Percentiles rank a stretch among this genome's conserved stretches.
Conservation (phyloP, 2,329 filamentous ascomycete species). For the Grosmannia penicillata region DNA sequence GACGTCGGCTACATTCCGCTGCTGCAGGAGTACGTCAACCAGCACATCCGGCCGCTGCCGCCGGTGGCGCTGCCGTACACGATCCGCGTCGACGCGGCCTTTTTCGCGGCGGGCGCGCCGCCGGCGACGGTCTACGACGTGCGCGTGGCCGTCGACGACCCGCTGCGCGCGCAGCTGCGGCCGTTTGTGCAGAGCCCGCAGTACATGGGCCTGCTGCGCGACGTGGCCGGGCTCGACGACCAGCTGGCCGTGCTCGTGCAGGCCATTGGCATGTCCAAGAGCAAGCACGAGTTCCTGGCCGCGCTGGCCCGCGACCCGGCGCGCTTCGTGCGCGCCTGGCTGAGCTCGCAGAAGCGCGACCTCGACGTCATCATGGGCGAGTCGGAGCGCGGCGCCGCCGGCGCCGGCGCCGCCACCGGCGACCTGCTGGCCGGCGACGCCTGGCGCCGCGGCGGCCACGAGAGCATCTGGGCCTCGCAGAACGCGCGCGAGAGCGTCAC, state of each 20-base stretch:
- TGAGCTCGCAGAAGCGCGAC: constrained; percentile 81
- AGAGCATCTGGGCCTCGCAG: constrained; percentile 40
- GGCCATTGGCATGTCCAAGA: constrained; percentile 69
- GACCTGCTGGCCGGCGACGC: constrained; percentile 45
- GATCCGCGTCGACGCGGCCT: constrained; percentile 78
- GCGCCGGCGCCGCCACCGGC: constrained; percentile 14
- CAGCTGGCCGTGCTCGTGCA: constrained; percentile 73
- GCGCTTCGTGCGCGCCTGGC: constrained; percentile 73
- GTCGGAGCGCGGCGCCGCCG: constrained; percentile 42
- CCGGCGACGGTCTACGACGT: constrained; percentile 82
- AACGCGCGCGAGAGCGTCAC: constrained; percentile 50
- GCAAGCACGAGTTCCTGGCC: constrained; percentile 78
- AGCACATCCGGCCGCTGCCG: constrained; percentile 64
- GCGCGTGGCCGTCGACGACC: constrained; percentile 70
- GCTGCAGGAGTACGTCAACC: constrained; percentile 64
- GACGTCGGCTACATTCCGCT: constrained; percentile 76
- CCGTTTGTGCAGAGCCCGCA: constrained; percentile 53
- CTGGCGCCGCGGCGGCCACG: constrained; percentile 47
- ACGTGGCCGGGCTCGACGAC: constrained; percentile 67
- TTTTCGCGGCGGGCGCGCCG: constrained; percentile 50
- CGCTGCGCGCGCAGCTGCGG: constrained; percentile 52
- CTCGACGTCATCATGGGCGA: constrained; percentile 80
- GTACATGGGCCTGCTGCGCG: constrained; percentile 57
- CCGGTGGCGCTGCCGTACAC: constrained; percentile 82
- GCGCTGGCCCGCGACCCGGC: constrained; percentile 69